A percentile compares a stretch with the other conserved stretches of the same genome.
These are phyloP conservation scores for Colletotrichum liaoningense DNA, from an alignment of 2,329 filamentous ascomycete genomes.

Conservation along the genomic window DNA sequence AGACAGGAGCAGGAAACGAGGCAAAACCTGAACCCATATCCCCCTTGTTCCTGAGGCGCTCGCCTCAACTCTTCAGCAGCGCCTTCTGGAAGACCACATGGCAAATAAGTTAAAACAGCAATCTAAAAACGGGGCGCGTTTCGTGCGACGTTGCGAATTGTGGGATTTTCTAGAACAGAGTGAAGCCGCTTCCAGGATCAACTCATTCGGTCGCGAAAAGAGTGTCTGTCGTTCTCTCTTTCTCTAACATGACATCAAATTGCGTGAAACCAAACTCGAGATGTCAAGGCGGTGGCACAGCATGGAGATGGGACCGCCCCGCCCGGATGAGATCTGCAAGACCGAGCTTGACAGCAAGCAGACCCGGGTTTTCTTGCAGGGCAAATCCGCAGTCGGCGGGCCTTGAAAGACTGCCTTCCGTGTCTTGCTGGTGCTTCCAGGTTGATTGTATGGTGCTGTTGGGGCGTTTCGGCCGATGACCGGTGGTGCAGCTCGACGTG, in stretches of 20 bases:
- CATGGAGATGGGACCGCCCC: not conserved
- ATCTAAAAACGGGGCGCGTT: not conserved
- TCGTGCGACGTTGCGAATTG: constrained; percentile 2
- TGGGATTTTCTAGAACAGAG: not conserved
- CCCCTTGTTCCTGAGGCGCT: not conserved
- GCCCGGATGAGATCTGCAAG: constrained; percentile 29
- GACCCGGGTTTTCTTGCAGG: not conserved
- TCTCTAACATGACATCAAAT: constrained; percentile 3
- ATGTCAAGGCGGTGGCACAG: constrained; percentile 34
- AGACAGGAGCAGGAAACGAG: not conserved
- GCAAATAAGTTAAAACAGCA: not conserved
- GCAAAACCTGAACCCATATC: not conserved
- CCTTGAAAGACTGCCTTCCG: not conserved
- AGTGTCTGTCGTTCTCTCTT: not conserved
- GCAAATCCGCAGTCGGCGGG: constrained; percentile 7
- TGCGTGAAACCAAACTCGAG: constrained; percentile 17
- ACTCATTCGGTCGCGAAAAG: constrained; percentile 4
- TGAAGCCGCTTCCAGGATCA: not conserved
- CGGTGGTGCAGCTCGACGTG: not conserved
- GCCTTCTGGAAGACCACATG: not conserved
- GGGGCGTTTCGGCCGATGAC: constrained; percentile 1
- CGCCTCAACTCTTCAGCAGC: constrained; percentile 12
- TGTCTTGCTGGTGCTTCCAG: not conserved
- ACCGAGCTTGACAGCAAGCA: constrained; percentile 21
- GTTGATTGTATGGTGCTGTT: not conserved